A percentile compares a stretch with the other conserved stretches of the same genome.
Evolutionary conservation across 2,329 filamentous ascomycete species (phyloP).

Genomic region (Tolypocladium ovalisporum): DNA sequence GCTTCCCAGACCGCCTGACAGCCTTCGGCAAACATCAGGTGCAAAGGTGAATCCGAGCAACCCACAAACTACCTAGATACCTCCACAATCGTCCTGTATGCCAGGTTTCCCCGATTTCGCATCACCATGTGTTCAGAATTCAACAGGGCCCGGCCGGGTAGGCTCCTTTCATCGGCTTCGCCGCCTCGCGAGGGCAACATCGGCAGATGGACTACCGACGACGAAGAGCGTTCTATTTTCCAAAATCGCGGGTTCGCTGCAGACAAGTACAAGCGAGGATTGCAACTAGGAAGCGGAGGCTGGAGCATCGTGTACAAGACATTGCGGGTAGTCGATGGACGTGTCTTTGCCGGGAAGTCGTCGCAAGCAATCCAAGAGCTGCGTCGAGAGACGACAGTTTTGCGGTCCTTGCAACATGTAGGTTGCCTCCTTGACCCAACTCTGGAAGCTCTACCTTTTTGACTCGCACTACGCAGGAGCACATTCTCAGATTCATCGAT

Average conservation of each 20-base stretch:
- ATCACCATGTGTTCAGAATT: background rate
- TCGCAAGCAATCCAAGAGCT: constrained; percentile 11
- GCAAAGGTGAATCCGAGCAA: too few species aligned
- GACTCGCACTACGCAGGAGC: constrained; percentile 6
- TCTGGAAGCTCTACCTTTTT: background rate
- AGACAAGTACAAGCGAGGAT: constrained; percentile 13
- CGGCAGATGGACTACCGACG: constrained; percentile 10
- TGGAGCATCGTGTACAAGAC: constrained; percentile 18
- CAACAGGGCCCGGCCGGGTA: background rate
- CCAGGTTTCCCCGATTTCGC: background rate
- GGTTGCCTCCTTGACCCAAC: background rate
- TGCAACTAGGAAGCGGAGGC: constrained; percentile 15
- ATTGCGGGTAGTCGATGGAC: constrained; percentile 10
- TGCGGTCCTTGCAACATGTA: constrained; percentile 15
- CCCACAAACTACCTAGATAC: too few species aligned
- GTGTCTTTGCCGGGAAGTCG: constrained; percentile 17
- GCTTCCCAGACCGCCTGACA: background rate
- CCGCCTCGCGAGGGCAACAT: background rate
- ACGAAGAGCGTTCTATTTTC: constrained; percentile 5
- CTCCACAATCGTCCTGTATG: too few species aligned
- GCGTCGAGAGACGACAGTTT: constrained; percentile 11
- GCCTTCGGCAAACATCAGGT: background rate
- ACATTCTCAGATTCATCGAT: constrained; percentile 17
- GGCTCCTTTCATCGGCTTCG: background rate
- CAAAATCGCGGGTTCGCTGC: constrained; percentile 5